These are phyloP conservation scores for Chlamydomonas eustigma DNA, from an alignment of 139 green algal genomes.

Conservation along the genomic window DNA sequence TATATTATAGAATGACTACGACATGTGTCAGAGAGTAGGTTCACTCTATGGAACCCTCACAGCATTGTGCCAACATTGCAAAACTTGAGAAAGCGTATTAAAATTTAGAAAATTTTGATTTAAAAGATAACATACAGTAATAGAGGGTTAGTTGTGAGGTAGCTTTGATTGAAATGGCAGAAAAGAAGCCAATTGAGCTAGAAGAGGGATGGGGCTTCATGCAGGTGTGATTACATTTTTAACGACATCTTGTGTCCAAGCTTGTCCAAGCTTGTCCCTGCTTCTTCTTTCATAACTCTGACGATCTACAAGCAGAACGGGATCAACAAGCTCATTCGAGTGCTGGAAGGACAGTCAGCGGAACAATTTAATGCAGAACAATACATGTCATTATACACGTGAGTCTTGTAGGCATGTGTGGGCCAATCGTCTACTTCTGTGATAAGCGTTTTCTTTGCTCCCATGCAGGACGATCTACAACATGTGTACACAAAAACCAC, in stretches of 20 bases:
- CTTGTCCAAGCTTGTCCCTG: too few relatives aligned
- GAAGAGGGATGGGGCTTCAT: not conserved
- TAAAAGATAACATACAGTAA: too few relatives aligned
- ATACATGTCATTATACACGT: slow-evolving; percentile 98
- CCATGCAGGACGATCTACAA: slow-evolving; percentile 90
- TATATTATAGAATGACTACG: too few relatives aligned
- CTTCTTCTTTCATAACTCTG: not conserved
- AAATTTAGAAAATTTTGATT: too few relatives aligned
- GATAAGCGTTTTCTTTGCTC: too few relatives aligned
- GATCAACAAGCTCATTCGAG: slow-evolving; percentile 90
- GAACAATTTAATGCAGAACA: slow-evolving; percentile 89
- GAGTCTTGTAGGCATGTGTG: slow-evolving; percentile 27
- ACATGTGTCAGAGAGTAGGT: too few relatives aligned
- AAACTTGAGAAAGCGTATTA: too few relatives aligned
- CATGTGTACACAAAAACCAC: slow-evolving; percentile 99
- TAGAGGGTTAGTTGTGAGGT: too few relatives aligned
- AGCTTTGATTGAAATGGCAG: not conserved
- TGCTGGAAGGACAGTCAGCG: slow-evolving; percentile 80
- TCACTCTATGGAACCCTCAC: too few relatives aligned
- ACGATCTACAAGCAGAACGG: slow-evolving; percentile 59
- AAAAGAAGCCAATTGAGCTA: not conserved
- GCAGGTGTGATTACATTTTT: not conserved
- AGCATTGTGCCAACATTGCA: too few relatives aligned
- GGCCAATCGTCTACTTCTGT: too few relatives aligned
- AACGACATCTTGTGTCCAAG: too few relatives aligned